Conservation (phyloP, 768 basidiomycete genomes). For the Pleurotus sapidus region DNA sequence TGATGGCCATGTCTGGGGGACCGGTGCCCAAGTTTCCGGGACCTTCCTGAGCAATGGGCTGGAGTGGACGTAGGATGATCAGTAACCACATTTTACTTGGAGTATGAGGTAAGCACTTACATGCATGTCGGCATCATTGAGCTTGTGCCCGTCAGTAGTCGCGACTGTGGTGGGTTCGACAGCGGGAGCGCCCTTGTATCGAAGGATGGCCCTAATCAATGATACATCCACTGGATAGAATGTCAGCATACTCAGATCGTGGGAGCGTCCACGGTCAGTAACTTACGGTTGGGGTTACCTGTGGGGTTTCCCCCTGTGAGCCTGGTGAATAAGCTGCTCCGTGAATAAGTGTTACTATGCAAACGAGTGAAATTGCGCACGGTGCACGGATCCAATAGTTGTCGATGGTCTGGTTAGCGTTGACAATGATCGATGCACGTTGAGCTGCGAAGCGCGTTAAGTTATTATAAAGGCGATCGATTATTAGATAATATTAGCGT, state of each 20-base stretch:
- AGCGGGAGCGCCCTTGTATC: slow-evolving; percentile 31
- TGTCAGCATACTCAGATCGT: too few relatives aligned
- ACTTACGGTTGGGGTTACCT: slow-evolving; percentile 23
- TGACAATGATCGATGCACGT: slow-evolving; percentile 32
- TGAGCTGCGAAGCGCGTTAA: slow-evolving; percentile 20
- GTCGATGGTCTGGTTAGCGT: slow-evolving; percentile 37
- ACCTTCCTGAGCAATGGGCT: slow-evolving; percentile 14
- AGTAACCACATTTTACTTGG: too few relatives aligned
- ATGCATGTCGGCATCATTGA: slow-evolving; percentile 26
- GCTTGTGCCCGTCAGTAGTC: slow-evolving; percentile 15
- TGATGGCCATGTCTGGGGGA: slow-evolving; percentile 19
- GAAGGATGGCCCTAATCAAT: slow-evolving; percentile 33
- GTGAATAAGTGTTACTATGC: slow-evolving; percentile 6
- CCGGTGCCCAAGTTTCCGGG: slow-evolving; percentile 18
- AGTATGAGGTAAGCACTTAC: slow-evolving; percentile 12
- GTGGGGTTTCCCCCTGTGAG: slow-evolving; percentile 21
- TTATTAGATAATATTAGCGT: too few relatives aligned
- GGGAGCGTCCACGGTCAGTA: too few relatives aligned
- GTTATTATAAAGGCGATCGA: too few relatives aligned
- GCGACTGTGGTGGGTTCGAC: slow-evolving; percentile 28
- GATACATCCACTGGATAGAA: slow-evolving; percentile 17
- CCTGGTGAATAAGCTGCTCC: slow-evolving; percentile 3
- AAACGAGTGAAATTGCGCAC: slow-evolving; percentile 10
- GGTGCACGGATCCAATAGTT: slow-evolving; percentile 44
- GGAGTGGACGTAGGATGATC: too few relatives aligned